Base-by-base conservation (phyloP, 2,329 filamentous ascomycete genomes). In the Corniculantispora saksenae region DNA sequence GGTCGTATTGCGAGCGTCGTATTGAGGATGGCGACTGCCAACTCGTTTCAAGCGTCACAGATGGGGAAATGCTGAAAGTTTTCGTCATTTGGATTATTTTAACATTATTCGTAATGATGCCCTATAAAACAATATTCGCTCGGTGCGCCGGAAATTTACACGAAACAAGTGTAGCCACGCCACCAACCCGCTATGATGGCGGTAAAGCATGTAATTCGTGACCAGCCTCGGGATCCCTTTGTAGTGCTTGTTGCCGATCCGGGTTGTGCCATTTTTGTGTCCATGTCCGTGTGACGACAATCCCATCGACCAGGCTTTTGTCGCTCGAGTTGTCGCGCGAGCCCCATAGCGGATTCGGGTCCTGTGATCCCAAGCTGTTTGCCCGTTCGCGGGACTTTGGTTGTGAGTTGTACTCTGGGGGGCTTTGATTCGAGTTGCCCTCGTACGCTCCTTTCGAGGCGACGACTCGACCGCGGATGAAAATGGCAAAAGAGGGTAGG, bases 401-500 rank as follows among this genome's bases (percentile, higher is more conserved):
- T 12, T 51, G 54, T 17, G 65, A 63, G 25, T 57, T 40, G 25
- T 62, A 64, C 17, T 61, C 63, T 17, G 43, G 51, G 2, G 62
- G 55, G 40, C 43, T 67, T 59, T 32, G 58, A 45, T 64, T 59
- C 29, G 63, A 68, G 21, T 59, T 65, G 19, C 38, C 38, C 7
- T 65, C 57, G 43, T 65, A 32, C 17, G 61, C 57, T 15, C 47
- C 61, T 13, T 65, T 60, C 7, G 68, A 67, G 13, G 67, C 64
- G 2, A 38, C 45, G 4, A 67, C 64, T 3, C 67, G 67, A 29
- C 68, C 66, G 19, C 61, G 64, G 19, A 69, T 66, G 29, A 70
- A 70, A 50, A 69, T 50, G 27, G 66, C 68, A 55, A 69, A 68
- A 3, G 68, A 67, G 19, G 67, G 68, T 10, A 69, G 64, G 21